Base-by-base conservation (phyloP, 805 yeast genomes). In the Ogataea nakhonphanomensis region DNA sequence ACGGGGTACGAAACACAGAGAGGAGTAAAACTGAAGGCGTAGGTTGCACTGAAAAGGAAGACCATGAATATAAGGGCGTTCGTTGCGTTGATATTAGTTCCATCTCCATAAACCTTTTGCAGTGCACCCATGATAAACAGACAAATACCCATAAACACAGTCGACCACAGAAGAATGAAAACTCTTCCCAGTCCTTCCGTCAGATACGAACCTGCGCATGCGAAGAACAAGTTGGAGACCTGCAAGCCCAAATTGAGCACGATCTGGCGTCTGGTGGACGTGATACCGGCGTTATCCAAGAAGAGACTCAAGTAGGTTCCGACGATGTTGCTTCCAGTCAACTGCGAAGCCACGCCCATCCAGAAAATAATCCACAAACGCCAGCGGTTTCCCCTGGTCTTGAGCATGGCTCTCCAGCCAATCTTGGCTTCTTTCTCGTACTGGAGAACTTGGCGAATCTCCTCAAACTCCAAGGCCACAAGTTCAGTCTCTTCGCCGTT, bases 251-350 rank as follows among this genome's bases (percentile, higher is more conserved):
- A 30, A 43, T 64, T 66, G 31, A 65, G 58, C 25, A 52, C 45
- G 31, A 53, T 53, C 38, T 53, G 53, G 24, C 42, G 52, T 43
- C 51, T 46, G 9, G 56, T 50, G 5, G 50, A 41, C 8, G 50
- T 44, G 35, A 52, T 48, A 25, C 59, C 61, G 7, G 59, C 59
- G 23, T 53, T 48, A 2, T 46, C 51, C 29, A 57, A 41, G 44
- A 68, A 24, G 35, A 67, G 61, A 41, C 67, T 70, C 5, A 55
- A 31, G 53, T 69, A 71, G 5, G 53, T 49, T 27, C 57, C 53
- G 11, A 50, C 49, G 42, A 58, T 50, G 42, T 53, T 54, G 20
- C 53, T 43, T 12, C 61, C 61, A 12, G 57, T 53, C 22, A 55
- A 41, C 41, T 54, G 57, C 15, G 60, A 52, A 17, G 57, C 53